A percentile compares a stretch with the other conserved stretches of the same genome.
These are phyloP conservation scores for Entophlyctis luteolus DNA, from an alignment of 192 early-diverging fungal species.

Conservation along the genomic window DNA sequence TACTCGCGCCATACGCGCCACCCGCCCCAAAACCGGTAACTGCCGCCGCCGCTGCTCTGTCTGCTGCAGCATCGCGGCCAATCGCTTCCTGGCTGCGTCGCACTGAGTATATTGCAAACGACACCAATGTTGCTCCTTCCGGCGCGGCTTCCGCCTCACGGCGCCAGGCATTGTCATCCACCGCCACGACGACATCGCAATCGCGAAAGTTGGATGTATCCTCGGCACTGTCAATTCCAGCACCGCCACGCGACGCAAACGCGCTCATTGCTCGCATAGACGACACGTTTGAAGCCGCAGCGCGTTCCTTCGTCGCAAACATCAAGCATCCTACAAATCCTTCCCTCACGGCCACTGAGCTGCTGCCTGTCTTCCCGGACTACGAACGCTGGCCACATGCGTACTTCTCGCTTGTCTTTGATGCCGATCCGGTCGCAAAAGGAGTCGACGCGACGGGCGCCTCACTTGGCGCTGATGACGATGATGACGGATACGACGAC, in stretches of 20 bases:
- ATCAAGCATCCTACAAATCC: slow-evolving; percentile 34
- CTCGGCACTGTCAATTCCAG: slow-evolving; percentile 1
- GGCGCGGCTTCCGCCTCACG: background rate
- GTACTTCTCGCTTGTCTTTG: slow-evolving; percentile 28
- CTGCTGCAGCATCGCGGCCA: slow-evolving; percentile 1
- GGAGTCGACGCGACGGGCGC: background rate
- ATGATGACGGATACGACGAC: background rate
- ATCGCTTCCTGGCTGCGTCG: slow-evolving; percentile 31
- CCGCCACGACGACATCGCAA: background rate
- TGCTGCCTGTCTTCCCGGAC: slow-evolving; percentile 38
- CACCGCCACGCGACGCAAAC: background rate
- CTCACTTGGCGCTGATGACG: background rate
- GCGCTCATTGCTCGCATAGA: slow-evolving; percentile 20
- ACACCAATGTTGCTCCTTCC: background rate
- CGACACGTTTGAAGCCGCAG: slow-evolving; percentile 23
- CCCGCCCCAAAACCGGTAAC: background rate
- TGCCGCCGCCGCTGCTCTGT: background rate
- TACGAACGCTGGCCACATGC: slow-evolving; percentile 25
- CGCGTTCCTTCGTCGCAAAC: background rate
- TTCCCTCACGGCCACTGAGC: slow-evolving; percentile 24
- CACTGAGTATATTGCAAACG: slow-evolving; percentile 26
- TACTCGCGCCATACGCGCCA: slow-evolving; percentile 19
- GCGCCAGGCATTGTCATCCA: too few relatives aligned
- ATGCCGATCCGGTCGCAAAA: slow-evolving; percentile 27
- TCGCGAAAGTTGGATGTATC: background rate